Evolutionary conservation across 2,329 filamentous ascomycete genomes (phyloP), one percentile per base, ranked within the genome.

Genomic region (Aureobasidium sp.): DNA sequence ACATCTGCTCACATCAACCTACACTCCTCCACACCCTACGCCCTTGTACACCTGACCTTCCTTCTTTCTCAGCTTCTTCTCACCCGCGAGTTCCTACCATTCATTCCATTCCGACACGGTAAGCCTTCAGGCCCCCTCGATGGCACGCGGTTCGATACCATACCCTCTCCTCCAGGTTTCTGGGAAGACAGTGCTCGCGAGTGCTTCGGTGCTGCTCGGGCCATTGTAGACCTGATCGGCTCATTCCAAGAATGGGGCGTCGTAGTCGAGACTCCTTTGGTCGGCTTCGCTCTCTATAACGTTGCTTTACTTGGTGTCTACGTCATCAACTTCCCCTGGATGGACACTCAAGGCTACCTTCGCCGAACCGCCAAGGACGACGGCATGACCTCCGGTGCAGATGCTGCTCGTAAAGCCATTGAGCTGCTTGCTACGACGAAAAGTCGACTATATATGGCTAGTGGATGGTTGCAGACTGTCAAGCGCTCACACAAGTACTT

Each of bases 81-180:
- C 31, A 84, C 88, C 68, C 79, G 86, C 64, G 85, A 89, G 69
- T 88, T 86, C 64, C 79, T 89, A 29, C 85, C 86, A 0, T 88
- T 87, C 68, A 79, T 87, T 17, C 83, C 86, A 1, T 76, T 87
- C 48, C 74, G 76, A 19, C 77, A 76, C 65, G 68, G 71, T 24
- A 78, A 78, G 66, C 82, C 82, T 2, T 68, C 76, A 48, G 82
- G 82, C 2, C 86, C 86, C 0, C 71, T 88, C 12, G 86, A 88
- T 66, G 60, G 60, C 29, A 40, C 60, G n/a, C 33, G 58, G 0
- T 40, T 31, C n/a, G 40, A 77, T 78, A 54, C 82, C 74, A 79
- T 2, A 70, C 78, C 14, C 33, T 74, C 79, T 4, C 82, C 82
- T 0, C 65, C 70, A 1, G 78, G 78, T 0, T 89, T 86, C 67